A percentile compares a stretch with the other conserved stretches of the same genome.
Conservation (phyloP, 176 grass and related monocot genomes). For the Oryza meridionalis region DNA sequence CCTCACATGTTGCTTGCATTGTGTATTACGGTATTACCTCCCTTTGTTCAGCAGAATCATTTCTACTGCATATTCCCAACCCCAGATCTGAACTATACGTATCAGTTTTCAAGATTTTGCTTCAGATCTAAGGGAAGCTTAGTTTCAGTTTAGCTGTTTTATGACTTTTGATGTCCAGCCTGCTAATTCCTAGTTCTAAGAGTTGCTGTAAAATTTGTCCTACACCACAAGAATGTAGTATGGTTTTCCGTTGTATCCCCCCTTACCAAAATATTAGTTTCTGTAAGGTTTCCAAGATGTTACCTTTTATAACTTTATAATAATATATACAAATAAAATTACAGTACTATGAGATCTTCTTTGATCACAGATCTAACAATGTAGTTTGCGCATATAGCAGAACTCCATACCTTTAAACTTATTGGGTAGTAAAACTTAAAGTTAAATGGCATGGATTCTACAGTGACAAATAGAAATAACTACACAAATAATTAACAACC, state of each 20-base stretch:
- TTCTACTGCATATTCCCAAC: conserved; percentile 17
- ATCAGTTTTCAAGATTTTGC: conserved; percentile 14
- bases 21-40: conserved; percentile 14
- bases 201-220: neutral
- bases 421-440: neutral
- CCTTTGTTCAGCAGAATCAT: neutral
- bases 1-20: conserved; percentile 28
- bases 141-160: conserved; percentile 2
- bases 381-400: neutral
- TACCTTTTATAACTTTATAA: neutral
- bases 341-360: neutral
- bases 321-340: neutral
- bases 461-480: neutral
- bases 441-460: neutral
- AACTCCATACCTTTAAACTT: neutral
- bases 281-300: neutral
- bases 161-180: neutral
- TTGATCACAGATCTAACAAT: neutral
- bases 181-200: neutral
- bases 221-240: neutral
- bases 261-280: neutral
- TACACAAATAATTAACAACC: neutral
- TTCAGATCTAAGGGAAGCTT: conserved; percentile 23
- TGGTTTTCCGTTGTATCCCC: neutral
- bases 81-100: conserved; percentile 30